Evolutionary conservation across 495 filamentous ascomycete genomes (phyloP), one percentile per base, ranked within the genome.

Genomic region (Daldinia loculata): DNA sequence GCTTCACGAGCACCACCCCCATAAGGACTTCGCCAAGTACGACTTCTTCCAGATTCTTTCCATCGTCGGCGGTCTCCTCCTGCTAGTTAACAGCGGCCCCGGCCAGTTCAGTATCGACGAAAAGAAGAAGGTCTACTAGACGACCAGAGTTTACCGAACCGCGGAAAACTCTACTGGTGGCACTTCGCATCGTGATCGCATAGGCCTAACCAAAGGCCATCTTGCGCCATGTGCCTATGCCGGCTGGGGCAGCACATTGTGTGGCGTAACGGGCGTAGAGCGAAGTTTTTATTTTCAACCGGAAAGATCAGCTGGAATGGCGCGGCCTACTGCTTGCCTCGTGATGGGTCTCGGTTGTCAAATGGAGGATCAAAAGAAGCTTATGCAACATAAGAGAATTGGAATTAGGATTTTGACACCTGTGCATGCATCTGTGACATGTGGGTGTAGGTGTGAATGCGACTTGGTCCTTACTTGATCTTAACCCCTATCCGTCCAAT

Each of bases 21-120:
- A 99, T 84, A 97, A 97, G 86, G 95, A 99, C 78, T 99, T 99
- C 75, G 96, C 96, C 85, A 99, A 99, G 83, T 99, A 99, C 86
- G 95, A 98, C 80, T 99, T 99, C 84, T 99, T 99, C 90, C 95
- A 99, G 85, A 97, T 98, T 77, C 84, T 99, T 58, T 99, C 95
- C 45, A 99, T 99, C 80, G 95, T 99, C 67, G 95, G 95, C 62
- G 95, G 95, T 75, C 90, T 99, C 52, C 85, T 99, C 53, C 89
- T 99, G 63, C 87, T 99, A 61, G 93, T 97, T 80, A 99, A 99
- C 88, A 98, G 95, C 89, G 95, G 95, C 61, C 96, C 95, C 12
- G 95, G 95, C 53, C 92, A 97, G 81, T 90, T 98, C 84, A 96
- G 92, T 79, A 93, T 99, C 81, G 95, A 99, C 80, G 96, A 98